Conservation (phyloP, 2,329 filamentous ascomycete genomes). For the Colletotrichum spinosum region DNA sequence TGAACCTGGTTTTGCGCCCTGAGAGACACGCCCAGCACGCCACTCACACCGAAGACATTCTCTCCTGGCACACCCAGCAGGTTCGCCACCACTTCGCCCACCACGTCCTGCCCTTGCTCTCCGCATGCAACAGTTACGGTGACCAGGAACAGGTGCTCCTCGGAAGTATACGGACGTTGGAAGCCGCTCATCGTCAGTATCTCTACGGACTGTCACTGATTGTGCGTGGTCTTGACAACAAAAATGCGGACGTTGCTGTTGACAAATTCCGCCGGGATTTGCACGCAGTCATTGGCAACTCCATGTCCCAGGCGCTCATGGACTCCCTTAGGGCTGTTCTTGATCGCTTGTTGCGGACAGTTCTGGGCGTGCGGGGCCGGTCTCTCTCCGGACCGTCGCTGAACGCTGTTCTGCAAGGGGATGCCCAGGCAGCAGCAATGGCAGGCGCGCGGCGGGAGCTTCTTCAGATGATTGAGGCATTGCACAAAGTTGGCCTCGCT, state of each 20-base stretch:
- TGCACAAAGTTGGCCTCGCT: constrained; percentile 74
- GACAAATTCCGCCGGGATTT: constrained; percentile 70
- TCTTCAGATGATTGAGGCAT: constrained; percentile 65
- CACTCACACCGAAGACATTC: constrained; percentile 64
- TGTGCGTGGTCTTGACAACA: constrained; percentile 57
- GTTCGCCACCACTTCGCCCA: constrained; percentile 70
- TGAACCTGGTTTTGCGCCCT: constrained; percentile 66
- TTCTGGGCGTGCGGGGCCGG: constrained; percentile 51
- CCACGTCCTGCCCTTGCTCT: constrained; percentile 68
- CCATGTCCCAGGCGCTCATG: constrained; percentile 65
- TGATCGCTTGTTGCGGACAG: constrained; percentile 57
- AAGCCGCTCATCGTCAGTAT: constrained; percentile 69
- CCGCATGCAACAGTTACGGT: constrained; percentile 56
- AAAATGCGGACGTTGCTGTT: constrained; percentile 51
- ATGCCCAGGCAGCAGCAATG: constrained; percentile 40
- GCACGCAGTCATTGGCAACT: constrained; percentile 74
- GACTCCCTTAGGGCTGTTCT: constrained; percentile 67
- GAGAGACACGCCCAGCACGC: constrained; percentile 59
- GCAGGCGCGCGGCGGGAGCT: constrained; percentile 60
- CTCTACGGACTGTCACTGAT: constrained; percentile 66
- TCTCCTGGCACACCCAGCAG: constrained; percentile 71
- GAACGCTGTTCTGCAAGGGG: constrained; percentile 39
- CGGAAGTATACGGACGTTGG: constrained; percentile 67
- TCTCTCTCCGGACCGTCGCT: constrained; percentile 26
- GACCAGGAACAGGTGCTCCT: constrained; percentile 61